Base-by-base conservation (phyloP, 2,329 filamentous ascomycete species). In the Xylariomycetidae sp. region DNA sequence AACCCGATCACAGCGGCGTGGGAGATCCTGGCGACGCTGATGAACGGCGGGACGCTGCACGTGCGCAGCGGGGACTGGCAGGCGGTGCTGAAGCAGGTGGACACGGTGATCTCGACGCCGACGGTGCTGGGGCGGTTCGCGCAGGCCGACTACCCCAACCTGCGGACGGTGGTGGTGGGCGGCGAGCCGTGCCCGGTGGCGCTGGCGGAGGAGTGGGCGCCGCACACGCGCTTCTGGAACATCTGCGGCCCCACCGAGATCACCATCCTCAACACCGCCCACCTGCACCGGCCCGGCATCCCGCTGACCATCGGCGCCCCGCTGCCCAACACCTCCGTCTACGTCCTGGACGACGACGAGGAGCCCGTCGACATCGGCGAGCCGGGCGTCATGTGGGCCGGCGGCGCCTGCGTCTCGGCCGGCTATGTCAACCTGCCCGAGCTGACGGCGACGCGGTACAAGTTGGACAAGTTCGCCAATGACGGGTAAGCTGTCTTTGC, bases 211-310 rank as follows among this genome's bases (percentile, higher is more conserved):
- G 56, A 68, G 19, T 77, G 73, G 74, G 67, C 70, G 10, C 56
- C 60, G 3, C 53, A 64, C 33, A 61, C 58, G 17, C 63, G 57
- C 6, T 71, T 72, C 47, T 72, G 59, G 61, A 78, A 77, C 53
- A 68, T 70, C 43, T 78, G 73, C 45, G 74, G 74, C 2, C 73
- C 74, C 2, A 76, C 74, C 0, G 74, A 79, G 48, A 70, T 72
- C 10, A 77, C 70, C 1, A 74, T 78, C 31, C 63, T 78, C 33
- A 76, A 78, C 50, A 74, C 73, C 5, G 70, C 72, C 53, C 65
- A 72, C 33, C 57, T 58, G 24, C 72, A 77, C 45, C 47, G 56
- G 13, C 56, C 60, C 0, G 70, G 70, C 3, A 50, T 57, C 22
- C 53, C 57, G 2, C 49, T 78, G 4, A 68, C 71, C 0, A 76